phyloP scores from a whole-genome alignment of 2,329 filamentous ascomycete species.

The Cryphonectria japonica region DNA sequence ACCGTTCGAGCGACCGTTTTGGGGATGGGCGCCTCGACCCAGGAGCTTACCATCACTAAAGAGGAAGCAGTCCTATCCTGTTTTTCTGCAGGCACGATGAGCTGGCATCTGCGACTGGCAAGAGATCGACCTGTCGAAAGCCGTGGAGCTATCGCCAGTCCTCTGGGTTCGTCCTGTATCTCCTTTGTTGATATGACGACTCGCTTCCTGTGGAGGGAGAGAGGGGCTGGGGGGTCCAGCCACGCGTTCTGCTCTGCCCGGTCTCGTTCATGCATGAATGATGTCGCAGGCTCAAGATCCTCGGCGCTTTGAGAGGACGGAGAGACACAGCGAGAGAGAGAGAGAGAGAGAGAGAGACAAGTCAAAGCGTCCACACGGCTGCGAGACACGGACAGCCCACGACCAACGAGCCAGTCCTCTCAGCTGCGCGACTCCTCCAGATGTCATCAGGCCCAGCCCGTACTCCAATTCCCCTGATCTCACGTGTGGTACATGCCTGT shows the following conservation, averaged over 20 bases:
- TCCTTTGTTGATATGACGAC: constrained; percentile 4
- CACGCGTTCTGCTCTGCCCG: constrained; percentile 5
- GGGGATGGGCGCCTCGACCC: constrained; percentile 2
- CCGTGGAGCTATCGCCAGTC: constrained; percentile 1
- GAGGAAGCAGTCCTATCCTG: constrained; percentile 3
- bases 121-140: constrained; percentile 3
- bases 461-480: background rate
- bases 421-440: background rate
- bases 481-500: background rate
- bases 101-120: constrained; percentile 12
- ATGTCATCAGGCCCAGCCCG: constrained; percentile 1
- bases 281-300: constrained; percentile 13
- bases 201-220: constrained; percentile 1
- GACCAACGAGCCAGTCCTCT: background rate
- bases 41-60: constrained; percentile 3
- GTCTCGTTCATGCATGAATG: constrained; percentile 2
- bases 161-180: background rate
- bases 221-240: constrained; percentile 3
- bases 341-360: background rate
- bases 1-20: constrained; percentile 12
- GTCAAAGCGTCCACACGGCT: constrained; percentile 9
- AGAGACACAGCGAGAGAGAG: background rate
- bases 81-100: constrained; percentile 11
- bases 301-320: background rate
- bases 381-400: constrained; percentile 3